phyloP scores from a whole-genome alignment of 2,329 filamentous ascomycete genomes.

The Cladosporium halotolerans region DNA sequence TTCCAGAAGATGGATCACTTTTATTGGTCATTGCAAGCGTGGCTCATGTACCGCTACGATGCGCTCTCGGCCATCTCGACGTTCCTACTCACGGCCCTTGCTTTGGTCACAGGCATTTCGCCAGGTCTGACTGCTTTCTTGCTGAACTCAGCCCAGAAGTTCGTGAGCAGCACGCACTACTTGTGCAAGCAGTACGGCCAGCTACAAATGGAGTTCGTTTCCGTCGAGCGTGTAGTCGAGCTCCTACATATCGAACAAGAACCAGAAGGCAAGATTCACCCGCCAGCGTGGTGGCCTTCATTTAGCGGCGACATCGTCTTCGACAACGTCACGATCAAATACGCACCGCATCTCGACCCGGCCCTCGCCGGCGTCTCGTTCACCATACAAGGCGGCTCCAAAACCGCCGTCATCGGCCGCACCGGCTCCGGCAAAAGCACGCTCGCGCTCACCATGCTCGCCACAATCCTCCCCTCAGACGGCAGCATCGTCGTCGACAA shows the following conservation, averaged over 20 bases:
- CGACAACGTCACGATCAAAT: conserved; percentile 69
- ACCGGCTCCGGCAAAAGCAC: conserved; percentile 82
- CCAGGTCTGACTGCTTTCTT: conserved; percentile 80
- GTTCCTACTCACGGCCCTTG: conserved; percentile 65
- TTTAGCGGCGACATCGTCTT: conserved; percentile 68
- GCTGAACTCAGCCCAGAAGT: conserved; percentile 62
- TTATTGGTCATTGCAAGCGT: conserved; percentile 80
- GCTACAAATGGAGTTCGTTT: conserved; percentile 87
- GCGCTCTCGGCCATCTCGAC: conserved; percentile 65
- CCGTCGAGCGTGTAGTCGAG: conserved; percentile 79
- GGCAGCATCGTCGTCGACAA: conserved; percentile 56
- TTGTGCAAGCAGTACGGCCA: conserved; percentile 77
- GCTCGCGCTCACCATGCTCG: conserved; percentile 56
- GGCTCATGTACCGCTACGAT: conserved; percentile 77
- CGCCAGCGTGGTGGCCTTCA: conserved; percentile 71
- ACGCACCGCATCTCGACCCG: conserved; percentile 70
- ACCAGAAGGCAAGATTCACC: conserved; percentile 57
- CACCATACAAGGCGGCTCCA: conserved; percentile 68
- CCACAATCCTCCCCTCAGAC: conserved; percentile 47
- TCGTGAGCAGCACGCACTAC: conserved; percentile 63
- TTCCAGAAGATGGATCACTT: conserved; percentile 97
- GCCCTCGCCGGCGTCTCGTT: conserved; percentile 65
- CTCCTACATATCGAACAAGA: conserved; percentile 75
- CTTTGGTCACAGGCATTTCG: conserved; percentile 66
- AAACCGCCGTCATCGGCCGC: conserved; percentile 72